Base-by-base conservation (phyloP, 2,329 filamentous ascomycete genomes). In the Aspergillus luchuensis region DNA sequence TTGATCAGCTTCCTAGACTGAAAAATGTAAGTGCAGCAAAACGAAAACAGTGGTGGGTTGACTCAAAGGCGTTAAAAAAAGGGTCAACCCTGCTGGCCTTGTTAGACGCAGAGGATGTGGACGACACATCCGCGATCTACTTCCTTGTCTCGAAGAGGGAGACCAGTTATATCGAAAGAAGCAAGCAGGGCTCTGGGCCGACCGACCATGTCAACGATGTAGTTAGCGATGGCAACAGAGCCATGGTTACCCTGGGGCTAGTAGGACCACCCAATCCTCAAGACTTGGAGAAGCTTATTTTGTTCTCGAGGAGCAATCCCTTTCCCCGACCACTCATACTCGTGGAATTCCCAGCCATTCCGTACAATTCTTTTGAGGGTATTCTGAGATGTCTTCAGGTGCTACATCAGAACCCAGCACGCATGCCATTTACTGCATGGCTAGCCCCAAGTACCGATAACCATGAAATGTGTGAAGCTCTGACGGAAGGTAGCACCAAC, bases 281-380 rank as follows among this genome's bases (percentile, higher is more conserved):
- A 4, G 59, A 58, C 23, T 25, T 58, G n/a, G n/a, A 43, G 11
- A 30, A 30, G 2, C n/a, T 61, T 3, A 19, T 61, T 15, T 38
- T 41, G 2, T 51, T 47, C 13, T 28, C 30, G 7, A 21, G 21
- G 10, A 17, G 30, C 15, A 43, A 43, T n/a, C 21, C 19, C 5
- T 38, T n/a, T n/a, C 25, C 5, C 30, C 23, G 48, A 28, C 52
- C 52, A 13, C 38, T 61, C 10, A 50, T 63, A n/a, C 52, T 63
- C n/a, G 52, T 61, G 1, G 62, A 63, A 21, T 63, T 63, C 48
- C 59, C 62, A 13, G 59, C 56, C 10, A 19, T 63, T 17, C 56
- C 56, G 25, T 63, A 59, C 28, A 63, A 61, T 8, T 47, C 49
- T 5, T 63, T 61, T n/a, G 56, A 61, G 21, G 59, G 62, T 2